phyloP scores from a whole-genome alignment of 1,284 basidiomycete genomes.

The Ustilago loliicola region DNA sequence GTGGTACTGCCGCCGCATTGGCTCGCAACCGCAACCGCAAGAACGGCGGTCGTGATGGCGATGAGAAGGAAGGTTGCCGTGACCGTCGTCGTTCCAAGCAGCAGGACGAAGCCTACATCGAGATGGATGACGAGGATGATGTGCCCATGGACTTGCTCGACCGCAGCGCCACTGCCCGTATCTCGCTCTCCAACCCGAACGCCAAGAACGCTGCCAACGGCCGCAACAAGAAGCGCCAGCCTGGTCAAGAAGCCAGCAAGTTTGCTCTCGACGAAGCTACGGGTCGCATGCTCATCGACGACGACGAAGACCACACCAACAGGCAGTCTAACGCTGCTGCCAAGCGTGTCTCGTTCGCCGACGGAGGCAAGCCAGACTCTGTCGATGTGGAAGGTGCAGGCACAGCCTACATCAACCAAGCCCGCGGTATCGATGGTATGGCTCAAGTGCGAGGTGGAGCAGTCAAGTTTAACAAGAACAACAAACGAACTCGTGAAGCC shows the following conservation, averaged over 20 bases:
- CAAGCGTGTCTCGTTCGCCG: constrained; percentile 63
- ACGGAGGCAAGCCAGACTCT: constrained; percentile 72
- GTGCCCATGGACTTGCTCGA: constrained; percentile 95
- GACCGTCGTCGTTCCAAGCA: constrained; percentile 53
- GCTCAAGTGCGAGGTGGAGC: constrained; percentile 81
- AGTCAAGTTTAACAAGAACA: constrained; percentile 94
- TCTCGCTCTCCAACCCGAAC: constrained; percentile 42
- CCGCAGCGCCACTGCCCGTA: constrained; percentile 72
- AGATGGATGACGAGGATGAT: constrained; percentile 82
- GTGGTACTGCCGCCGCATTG: constrained; percentile 41
- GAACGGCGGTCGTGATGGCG: constrained; percentile 38
- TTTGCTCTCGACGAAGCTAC: constrained; percentile 89
- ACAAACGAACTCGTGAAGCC: constrained; percentile 65
- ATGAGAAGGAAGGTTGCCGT: constrained; percentile 18
- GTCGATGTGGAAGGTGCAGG: constrained; percentile 76
- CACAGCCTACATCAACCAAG: constrained; percentile 82
- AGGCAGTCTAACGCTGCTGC: constrained; percentile 18
- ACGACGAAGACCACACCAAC: constrained; percentile 60
- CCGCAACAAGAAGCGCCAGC: constrained; percentile 67
- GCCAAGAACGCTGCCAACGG: constrained; percentile 30
- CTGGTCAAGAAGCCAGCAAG: constrained; percentile 84
- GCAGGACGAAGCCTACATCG: constrained; percentile 75
- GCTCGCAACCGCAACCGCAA: constrained; percentile 41
- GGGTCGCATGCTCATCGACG: constrained; percentile 89
- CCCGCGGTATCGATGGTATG: constrained; percentile 89